A percentile compares a stretch with the other conserved stretches of the same genome.
Evolutionary conservation across 176 grass and related monocot species (phyloP).

Genomic region (Oryza nivara): DNA sequence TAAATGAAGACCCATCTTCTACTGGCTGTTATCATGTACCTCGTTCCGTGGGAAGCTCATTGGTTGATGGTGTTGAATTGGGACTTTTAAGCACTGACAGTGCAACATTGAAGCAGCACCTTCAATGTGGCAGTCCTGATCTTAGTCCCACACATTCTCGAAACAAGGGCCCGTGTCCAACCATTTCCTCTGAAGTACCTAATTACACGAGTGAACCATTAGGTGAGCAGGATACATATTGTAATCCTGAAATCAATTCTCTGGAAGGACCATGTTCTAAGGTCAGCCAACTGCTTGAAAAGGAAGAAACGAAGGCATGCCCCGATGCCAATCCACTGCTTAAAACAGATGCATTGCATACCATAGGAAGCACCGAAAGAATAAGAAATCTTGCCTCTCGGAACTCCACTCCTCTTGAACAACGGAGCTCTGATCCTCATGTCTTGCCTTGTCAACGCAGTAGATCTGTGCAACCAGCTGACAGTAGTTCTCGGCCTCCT

Average conservation of each 20-base stretch:
- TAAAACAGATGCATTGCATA: conserved; percentile 31
- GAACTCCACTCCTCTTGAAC: conserved; percentile 8
- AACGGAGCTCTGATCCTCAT: conserved; percentile 37
- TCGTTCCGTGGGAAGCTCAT: conserved; percentile 17
- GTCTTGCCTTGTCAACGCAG: conserved; percentile 4
- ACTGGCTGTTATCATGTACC: conserved; percentile 27
- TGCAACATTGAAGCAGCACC: conserved; percentile 26
- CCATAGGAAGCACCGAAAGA: conserved; percentile 23
- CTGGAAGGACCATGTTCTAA: conserved; percentile 24
- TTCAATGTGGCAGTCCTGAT: conserved; percentile 21
- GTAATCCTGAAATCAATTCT: conserved; percentile 25
- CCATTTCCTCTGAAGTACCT: conserved; percentile 31
- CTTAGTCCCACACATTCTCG: conserved; percentile 12
- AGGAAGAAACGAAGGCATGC: neutral
- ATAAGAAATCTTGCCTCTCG: neutral
- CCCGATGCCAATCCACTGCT: conserved; percentile 19
- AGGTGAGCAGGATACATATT: neutral
- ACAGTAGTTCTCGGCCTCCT: conserved; percentile 25
- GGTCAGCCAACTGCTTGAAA: conserved; percentile 26
- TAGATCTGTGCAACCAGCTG: conserved; percentile 40
- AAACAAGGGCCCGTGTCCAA: conserved; percentile 35
- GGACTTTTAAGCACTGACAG: conserved; percentile 21
- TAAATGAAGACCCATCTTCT: conserved; percentile 41
- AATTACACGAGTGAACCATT: neutral
- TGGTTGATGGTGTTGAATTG: conserved; percentile 28